Evolutionary conservation across 345 rosid species (phyloP), one percentile per base, ranked within the genome.

Genomic region (Salix koriyanagi): DNA sequence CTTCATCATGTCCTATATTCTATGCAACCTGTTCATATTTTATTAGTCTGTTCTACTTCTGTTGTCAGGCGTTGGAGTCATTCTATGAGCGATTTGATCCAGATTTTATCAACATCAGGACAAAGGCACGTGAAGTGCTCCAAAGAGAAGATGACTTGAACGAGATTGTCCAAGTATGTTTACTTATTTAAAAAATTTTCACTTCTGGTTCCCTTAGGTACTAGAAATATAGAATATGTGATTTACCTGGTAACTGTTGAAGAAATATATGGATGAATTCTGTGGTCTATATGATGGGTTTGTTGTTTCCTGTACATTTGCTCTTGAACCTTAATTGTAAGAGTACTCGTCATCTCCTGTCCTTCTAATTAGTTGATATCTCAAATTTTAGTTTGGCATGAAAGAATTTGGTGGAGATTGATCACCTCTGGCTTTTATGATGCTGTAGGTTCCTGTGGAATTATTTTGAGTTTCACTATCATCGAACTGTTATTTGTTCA

Each of bases 121-220:
- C 99, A 56, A 96, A 90, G 89, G 99, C 99, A 79, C 86, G 99
- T 48, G 99, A 96, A 86, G 97, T 96, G 87, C 91, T 96, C 78
- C 99, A 96, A 85, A 94, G 99, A 85, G 99, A 96, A 86, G 99
- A 96, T 81, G 99, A 96, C 86, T 84, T 96, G 76, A 96, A 96
- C 70, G 99, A 96, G 89, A 96, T 96, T 88, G 99, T 96, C 84
- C 99, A 93, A 87, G 99, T 93, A 89, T 21, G 78, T 77, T 46
- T 73, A 71, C 23, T 78, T 41, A 14, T 18, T 73, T 23, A 21
- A 37, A 41, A 54, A 30, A 16, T 66, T 12, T 18, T 71, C 16
- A 30, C 21, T 74, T 32, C 16, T 70, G 56, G 36, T 1, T 72
- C n/a, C 23, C 18, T 15, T 11, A 61, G 65, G 48, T n/a, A 73